Percentiles rank a stretch among this genome's conserved stretches.
Conservation (phyloP, 2,329 filamentous ascomycete species). For the Mycogone perniciosa region DNA sequence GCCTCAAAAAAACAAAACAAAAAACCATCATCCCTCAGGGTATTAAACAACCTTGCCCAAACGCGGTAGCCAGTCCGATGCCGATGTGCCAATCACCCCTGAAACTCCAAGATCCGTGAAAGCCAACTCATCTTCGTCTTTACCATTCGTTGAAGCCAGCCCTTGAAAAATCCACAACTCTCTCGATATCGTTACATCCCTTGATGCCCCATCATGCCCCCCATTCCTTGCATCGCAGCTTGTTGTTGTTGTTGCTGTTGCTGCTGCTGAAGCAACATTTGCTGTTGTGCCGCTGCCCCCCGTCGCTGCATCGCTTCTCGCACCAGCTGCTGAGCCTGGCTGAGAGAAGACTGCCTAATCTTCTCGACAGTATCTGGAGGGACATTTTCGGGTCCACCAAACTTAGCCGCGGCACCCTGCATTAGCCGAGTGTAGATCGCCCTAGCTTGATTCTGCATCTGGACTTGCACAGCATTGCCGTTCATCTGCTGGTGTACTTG, state of each 20-base stretch:
- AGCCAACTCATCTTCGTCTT: neutral
- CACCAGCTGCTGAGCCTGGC: constrained; percentile 32
- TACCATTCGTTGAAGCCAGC: neutral
- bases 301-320: constrained; percentile 27
- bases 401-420: constrained; percentile 26
- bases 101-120: constrained; percentile 17
- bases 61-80: constrained; percentile 6
- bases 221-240: constrained; percentile 45
- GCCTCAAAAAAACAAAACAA: constrained; percentile 15
- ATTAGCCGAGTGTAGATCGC: constrained; percentile 36
- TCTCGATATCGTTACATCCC: constrained; percentile 33
- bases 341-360: constrained; percentile 37
- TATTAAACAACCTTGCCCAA: constrained; percentile 25
- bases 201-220: constrained; percentile 47
- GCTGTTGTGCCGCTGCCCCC: constrained; percentile 24
- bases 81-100: constrained; percentile 6
- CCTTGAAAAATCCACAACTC: constrained; percentile 5
- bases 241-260: constrained; percentile 31
- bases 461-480: constrained; percentile 24
- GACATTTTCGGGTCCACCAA: constrained; percentile 38
- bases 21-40: constrained; percentile 21
- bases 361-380: constrained; percentile 39
- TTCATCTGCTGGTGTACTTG: constrained; percentile 31
- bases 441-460: constrained; percentile 29
- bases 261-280: constrained; percentile 32